These are phyloP conservation scores for Ophiostoma tasmaniense DNA, from an alignment of 2,329 filamentous ascomycete species.

Conservation along the genomic window DNA sequence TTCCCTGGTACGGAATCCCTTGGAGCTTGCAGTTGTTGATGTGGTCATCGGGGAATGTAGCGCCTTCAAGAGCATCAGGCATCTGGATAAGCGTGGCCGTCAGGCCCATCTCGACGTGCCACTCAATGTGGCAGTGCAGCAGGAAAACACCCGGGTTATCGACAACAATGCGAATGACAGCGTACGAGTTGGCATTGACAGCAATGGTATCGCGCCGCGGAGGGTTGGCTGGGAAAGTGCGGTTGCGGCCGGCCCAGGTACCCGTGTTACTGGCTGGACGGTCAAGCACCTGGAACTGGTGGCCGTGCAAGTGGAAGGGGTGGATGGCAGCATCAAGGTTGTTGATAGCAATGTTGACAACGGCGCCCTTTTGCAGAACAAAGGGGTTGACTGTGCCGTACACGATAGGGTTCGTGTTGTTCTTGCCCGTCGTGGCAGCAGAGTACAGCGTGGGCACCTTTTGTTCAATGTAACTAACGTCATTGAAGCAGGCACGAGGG, in stretches of 20 bases:
- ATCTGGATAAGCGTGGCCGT: slow-evolving; percentile 48
- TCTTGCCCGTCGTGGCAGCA: slow-evolving; percentile 47
- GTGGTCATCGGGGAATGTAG: slow-evolving; percentile 52
- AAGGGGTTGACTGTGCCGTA: slow-evolving; percentile 39
- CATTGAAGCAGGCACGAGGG: slow-evolving; percentile 56
- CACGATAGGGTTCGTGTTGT: slow-evolving; percentile 34
- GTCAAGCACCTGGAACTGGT: slow-evolving; percentile 47
- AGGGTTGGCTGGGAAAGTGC: slow-evolving; percentile 25
- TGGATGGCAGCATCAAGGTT: slow-evolving; percentile 40
- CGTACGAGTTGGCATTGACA: slow-evolving; percentile 36
- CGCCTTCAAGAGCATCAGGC: slow-evolving; percentile 45
- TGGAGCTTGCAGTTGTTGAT: slow-evolving; percentile 37
- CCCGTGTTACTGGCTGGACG: slow-evolving; percentile 32
- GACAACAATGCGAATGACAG: slow-evolving; percentile 43
- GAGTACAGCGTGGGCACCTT: slow-evolving; percentile 66
- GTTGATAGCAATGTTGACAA: slow-evolving; percentile 43
- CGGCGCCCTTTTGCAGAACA: slow-evolving; percentile 31
- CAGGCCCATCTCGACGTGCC: slow-evolving; percentile 53
- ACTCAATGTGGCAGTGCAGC: slow-evolving; percentile 53
- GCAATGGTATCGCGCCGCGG: slow-evolving; percentile 32
- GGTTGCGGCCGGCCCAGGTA: slow-evolving; percentile 29
- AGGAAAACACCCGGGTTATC: slow-evolving; percentile 48
- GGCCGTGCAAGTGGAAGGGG: slow-evolving; percentile 47
- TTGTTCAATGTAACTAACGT: slow-evolving; percentile 57
- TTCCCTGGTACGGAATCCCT: slow-evolving; percentile 46